Evolutionary conservation across 345 rosid species (phyloP).

Genomic region (Dipteronia sinensis): DNA sequence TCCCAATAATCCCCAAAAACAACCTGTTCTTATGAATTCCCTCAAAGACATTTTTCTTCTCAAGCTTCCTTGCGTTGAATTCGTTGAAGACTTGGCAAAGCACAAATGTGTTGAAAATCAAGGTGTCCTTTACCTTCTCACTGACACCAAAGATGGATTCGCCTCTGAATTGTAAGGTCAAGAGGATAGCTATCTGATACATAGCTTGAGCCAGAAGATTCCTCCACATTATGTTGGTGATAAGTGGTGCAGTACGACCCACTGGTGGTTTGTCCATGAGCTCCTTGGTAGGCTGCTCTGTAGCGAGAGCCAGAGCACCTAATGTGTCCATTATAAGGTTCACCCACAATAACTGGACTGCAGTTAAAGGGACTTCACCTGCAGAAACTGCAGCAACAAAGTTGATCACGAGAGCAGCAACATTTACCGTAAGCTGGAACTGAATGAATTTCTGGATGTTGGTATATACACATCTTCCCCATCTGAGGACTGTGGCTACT

Average conservation of each 20-base stretch:
- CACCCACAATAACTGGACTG: slow-evolving; percentile 46
- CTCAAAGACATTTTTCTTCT: slow-evolving; percentile 21
- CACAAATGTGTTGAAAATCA: too few relatives aligned
- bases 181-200: too few relatives aligned
- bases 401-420: slow-evolving; percentile 40
- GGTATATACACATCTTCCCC: too few relatives aligned
- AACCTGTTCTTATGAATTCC: slow-evolving; percentile 36
- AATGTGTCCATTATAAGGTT: slow-evolving; percentile 48
- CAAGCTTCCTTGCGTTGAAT: too few relatives aligned
- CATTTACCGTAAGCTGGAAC: slow-evolving; percentile 36
- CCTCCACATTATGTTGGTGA: slow-evolving; percentile 49
- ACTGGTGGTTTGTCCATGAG: slow-evolving; percentile 36
- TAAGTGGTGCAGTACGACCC: slow-evolving; percentile 39
- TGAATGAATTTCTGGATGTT: too few relatives aligned
- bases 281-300: slow-evolving; percentile 37
- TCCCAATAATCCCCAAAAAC: slow-evolving; percentile 34
- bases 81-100: too few relatives aligned
- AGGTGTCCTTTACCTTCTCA: too few relatives aligned
- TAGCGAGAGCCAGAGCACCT: slow-evolving; percentile 49
- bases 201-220: slow-evolving; percentile 10
- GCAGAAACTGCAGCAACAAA: slow-evolving; percentile 42
- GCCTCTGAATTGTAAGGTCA: too few relatives aligned
- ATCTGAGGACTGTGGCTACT: neutral
- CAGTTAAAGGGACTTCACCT: slow-evolving; percentile 35
- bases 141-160: too few relatives aligned